Conservation (phyloP, 2,329 filamentous ascomycete species). For the Xylaria sp. region DNA sequence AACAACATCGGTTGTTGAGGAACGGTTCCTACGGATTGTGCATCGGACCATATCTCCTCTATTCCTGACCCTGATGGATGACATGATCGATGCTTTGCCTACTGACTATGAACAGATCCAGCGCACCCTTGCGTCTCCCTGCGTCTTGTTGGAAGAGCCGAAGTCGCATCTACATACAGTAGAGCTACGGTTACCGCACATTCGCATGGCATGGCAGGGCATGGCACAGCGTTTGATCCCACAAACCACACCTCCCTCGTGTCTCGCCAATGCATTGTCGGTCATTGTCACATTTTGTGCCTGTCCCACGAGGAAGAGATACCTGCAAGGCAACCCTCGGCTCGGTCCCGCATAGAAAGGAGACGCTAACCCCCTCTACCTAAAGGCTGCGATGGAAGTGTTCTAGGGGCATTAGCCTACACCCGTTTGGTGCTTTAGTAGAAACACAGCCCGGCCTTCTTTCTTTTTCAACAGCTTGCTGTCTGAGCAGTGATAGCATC, state of each 20-base stretch:
- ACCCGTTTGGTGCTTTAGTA: slow-evolving; percentile 24
- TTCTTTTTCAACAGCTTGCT: slow-evolving; percentile 3
- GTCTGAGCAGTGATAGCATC: slow-evolving; percentile 11
- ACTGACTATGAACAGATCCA: neutral
- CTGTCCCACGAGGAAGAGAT: slow-evolving; percentile 36
- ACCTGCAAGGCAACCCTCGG: slow-evolving; percentile 37
- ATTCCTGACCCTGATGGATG: neutral
- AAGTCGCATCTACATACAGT: slow-evolving; percentile 31
- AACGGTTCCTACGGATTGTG: neutral
- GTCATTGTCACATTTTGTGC: slow-evolving; percentile 20
- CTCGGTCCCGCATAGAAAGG: slow-evolving; percentile 17
- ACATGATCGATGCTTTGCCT: neutral
- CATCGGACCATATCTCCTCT: neutral
- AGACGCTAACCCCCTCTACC: slow-evolving; percentile 8
- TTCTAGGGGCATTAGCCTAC: slow-evolving; percentile 28
- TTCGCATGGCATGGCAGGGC: slow-evolving; percentile 28
- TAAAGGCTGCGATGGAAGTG: neutral
- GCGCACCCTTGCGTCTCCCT: slow-evolving; percentile 29
- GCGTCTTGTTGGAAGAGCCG: slow-evolving; percentile 38
- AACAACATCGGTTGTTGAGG: neutral
- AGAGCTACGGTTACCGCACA: slow-evolving; percentile 20
- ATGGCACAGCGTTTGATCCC: slow-evolving; percentile 44
- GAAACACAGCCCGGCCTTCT: slow-evolving; percentile 25
- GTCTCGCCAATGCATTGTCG: slow-evolving; percentile 38
- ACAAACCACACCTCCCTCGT: slow-evolving; percentile 40